Evolutionary conservation across 2,329 filamentous ascomycete genomes (phyloP).

Genomic region (Orbilia brochopaga): DNA sequence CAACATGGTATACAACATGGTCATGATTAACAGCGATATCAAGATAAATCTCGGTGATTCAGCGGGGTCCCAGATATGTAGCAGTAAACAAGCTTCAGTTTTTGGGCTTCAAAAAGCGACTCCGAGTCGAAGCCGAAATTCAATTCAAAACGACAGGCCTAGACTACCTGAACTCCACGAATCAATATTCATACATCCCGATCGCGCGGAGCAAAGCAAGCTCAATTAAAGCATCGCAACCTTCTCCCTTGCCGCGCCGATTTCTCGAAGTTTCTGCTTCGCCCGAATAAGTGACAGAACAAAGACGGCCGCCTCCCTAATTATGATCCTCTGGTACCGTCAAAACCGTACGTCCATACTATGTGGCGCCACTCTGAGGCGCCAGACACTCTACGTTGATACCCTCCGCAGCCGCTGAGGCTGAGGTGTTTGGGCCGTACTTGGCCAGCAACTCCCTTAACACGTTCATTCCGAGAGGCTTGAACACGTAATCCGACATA

Average conservation of each 20-base stretch:
- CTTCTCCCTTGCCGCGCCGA: background rate
- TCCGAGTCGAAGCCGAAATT: background rate
- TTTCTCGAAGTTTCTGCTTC: background rate
- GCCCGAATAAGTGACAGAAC: too few species aligned
- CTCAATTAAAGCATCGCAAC: background rate
- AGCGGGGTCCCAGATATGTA: too few species aligned
- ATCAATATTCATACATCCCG: background rate
- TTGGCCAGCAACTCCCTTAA: conserved; percentile 51
- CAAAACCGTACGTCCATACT: conserved; percentile 43
- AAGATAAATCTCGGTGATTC: too few species aligned
- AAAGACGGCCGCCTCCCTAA: background rate
- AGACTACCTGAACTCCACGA: background rate
- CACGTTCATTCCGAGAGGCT: conserved; percentile 52
- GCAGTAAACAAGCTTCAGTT: too few species aligned
- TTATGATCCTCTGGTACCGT: conserved; percentile 20
- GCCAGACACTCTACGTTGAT: conserved; percentile 11
- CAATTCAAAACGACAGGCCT: background rate
- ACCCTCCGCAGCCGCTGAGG: background rate
- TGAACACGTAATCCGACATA: conserved; percentile 53
- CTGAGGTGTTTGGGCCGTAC: conserved; percentile 19
- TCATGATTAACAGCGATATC: too few species aligned
- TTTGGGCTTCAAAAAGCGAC: background rate
- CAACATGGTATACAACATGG: too few species aligned
- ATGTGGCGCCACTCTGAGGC: conserved; percentile 30
- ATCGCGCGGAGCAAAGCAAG: background rate